phyloP scores from a whole-genome alignment of 352 stramenopile genomes.

The Phytophthora melonis region DNA sequence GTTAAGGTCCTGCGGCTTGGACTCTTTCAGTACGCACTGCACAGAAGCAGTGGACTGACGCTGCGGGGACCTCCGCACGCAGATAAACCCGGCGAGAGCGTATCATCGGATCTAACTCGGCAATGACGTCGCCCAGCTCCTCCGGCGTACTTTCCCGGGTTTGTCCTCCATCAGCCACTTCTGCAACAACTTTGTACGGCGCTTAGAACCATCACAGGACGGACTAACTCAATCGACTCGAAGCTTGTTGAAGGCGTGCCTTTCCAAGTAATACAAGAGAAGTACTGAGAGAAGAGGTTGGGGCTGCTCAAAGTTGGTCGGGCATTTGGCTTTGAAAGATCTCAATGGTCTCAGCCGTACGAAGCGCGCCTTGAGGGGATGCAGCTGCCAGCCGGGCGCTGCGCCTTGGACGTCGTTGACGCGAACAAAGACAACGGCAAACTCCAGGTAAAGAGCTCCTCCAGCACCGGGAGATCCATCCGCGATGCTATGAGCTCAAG shows the following conservation, averaged over 20 bases:
- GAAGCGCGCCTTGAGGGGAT: conserved; percentile 85
- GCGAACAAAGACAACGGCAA: conserved; percentile 92
- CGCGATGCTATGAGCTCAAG: conserved; percentile 94
- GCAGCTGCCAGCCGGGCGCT: conserved; percentile 88
- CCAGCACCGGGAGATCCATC: conserved; percentile 96
- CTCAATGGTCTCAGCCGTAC: conserved; percentile 97
- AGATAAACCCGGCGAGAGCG: conserved; percentile 98
- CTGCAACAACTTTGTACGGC: conserved; percentile 96
- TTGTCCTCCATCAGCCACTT: conserved; percentile 99
- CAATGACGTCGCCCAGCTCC: conserved; percentile 96
- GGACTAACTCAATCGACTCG: conserved; percentile 98
- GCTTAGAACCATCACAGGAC: conserved; percentile 96
- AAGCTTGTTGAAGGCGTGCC: conserved; percentile 99
- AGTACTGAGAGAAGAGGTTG: conserved; percentile 99
- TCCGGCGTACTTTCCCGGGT: conserved; percentile 96
- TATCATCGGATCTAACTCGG: conserved; percentile 95
- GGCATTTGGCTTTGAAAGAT: conserved; percentile 98
- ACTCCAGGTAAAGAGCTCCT: conserved; percentile 97
- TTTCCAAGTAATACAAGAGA: conserved; percentile 95
- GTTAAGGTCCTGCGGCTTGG: conserved; percentile 98
- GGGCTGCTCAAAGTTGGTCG: conserved; percentile 93
- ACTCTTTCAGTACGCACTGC: conserved; percentile 97
- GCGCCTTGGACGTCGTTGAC: conserved; percentile 76
- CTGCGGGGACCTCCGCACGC: conserved; percentile 94
- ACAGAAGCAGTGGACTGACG: conserved; percentile 99